These are phyloP conservation scores for Penicillium malachiteum DNA, from an alignment of 495 filamentous ascomycete genomes.

Conservation along the genomic window DNA sequence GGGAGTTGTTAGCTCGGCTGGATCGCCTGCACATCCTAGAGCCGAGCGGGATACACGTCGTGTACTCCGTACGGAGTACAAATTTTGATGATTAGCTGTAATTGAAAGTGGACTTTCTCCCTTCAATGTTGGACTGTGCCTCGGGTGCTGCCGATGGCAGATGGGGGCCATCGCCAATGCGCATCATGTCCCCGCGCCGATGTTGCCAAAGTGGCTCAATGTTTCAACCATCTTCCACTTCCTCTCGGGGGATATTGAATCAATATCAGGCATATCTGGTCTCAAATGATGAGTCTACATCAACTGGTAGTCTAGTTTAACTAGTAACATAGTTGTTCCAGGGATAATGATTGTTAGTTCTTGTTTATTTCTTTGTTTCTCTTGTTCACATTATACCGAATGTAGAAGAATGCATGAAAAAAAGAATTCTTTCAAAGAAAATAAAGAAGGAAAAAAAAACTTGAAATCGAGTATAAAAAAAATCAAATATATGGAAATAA, in stretches of 20 bases:
- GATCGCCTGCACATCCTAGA: conserved; percentile 3
- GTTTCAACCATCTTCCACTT: conserved; percentile 18
- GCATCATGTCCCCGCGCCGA: conserved; percentile 13
- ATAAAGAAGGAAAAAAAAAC: too few relatives aligned
- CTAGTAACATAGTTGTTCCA: too few relatives aligned
- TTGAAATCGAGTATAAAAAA: background rate
- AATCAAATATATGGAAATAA: background rate
- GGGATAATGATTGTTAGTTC: too few relatives aligned
- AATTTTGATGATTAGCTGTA: background rate
- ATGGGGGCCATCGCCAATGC: conserved; percentile 6
- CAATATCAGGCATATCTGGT: background rate
- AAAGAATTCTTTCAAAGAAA: too few relatives aligned
- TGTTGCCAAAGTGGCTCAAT: background rate
- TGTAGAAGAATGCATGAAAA: too few relatives aligned
- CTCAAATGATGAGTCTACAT: too few relatives aligned
- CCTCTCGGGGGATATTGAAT: conserved; percentile 7
- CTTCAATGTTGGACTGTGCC: background rate
- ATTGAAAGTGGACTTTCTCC: conserved; percentile 3
- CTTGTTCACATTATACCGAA: too few relatives aligned
- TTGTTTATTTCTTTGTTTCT: too few relatives aligned
- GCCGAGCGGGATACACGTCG: conserved; percentile 1
- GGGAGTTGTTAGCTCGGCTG: conserved; percentile 1
- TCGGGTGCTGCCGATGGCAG: conserved; percentile 19
- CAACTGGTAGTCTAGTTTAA: too few relatives aligned
- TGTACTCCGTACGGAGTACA: too few relatives aligned